Base-by-base conservation (phyloP, 2,329 filamentous ascomycete species). In the Fusarium subglutinans region DNA sequence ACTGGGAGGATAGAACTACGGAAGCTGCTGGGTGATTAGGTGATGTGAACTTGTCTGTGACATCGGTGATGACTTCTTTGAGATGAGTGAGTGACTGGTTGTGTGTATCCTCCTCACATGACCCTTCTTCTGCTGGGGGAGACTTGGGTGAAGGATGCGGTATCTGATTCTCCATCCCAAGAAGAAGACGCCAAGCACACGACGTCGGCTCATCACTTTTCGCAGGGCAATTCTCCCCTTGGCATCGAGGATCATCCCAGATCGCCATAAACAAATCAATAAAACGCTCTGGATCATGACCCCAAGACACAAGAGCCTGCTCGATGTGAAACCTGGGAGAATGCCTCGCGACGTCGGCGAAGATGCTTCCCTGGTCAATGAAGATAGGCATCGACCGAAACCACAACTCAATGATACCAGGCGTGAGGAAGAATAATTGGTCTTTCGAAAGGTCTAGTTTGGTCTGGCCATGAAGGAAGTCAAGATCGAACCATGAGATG, bases 201-300 rank as follows among this genome's bases (percentile, higher is more conserved):
- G 41, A 58, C 5, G 55, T 58, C 20, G 55, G 41, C 6, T 50
- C 55, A 5, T n/a, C 30, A 26, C 11, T 58, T 4, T 10, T 1
- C 9, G 5, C 15, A 2, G 18, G 6, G 3, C 0, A 14, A 13
- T 2, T 18, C 3, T n/a, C 15, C 11, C 2, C 2, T 8, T 26
- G 30, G 13, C 50, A 37, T 0, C 15, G 14, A 22, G 41, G 41
- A 18, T 58, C 55, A 37, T 58, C 40, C 55, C 55, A 58, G 14
- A 50, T 37, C 2, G 10, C 14, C 40, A 58, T 50, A 3, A 58
- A n/a, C 3, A 17, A 28, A 5, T 8, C 7, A 26, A 50, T 41
- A 8, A 58, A 58, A 10, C 28, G 30, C 11, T 58, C 30, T n/a
- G 55, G 30, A 6, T 58, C 55, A n/a, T 37, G 11, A 1, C 41